Evolutionary conservation across 2,329 filamentous ascomycete species (phyloP), one percentile per base, ranked within the genome.

Genomic region (Sarocladiaceae sp.): DNA sequence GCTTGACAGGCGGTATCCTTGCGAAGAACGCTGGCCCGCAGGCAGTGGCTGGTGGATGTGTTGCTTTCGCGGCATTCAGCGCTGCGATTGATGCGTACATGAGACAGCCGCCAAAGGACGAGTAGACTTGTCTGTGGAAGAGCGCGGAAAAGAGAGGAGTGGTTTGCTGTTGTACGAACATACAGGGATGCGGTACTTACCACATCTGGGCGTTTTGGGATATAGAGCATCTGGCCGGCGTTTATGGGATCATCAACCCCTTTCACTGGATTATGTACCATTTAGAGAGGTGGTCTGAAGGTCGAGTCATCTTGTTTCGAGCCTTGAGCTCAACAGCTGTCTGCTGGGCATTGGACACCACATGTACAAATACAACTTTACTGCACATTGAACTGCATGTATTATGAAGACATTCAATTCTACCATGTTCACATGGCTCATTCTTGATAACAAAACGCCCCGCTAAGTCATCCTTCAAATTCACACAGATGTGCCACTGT

Each of bases 31-130:
- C 89, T 1, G 94, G 94, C 0, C 94, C 94, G 7, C 89, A 94
- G 72, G 94, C 93, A 28, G 88, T 90, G 48, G 86, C 84, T 2
- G 79, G 95, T 3, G 94, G 94, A 1, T 97, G 93, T 69, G 88
- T 84, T 12, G 94, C 93, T 1, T 99, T 99, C 70, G 94, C 94
- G 53, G 92, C 90, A 1, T 97, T 97, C 62, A 89, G 84, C 67
- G 84, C 88, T 13, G 93, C 92, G 1, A 97, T 97, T 66, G 93
- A 97, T 77, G 84, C 83, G 31, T 97, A 90, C 67, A 90, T 97
- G 90, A 74, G 88, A 61, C 86, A 87, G 77, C 87, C 47, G 47
- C 47, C 88, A 59, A 82, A 74, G 67, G 82, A 85, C 47, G 78
- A 82, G 54, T 79, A 74, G 60, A 23, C 23, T 13, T n/a, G 42